A percentile compares a stretch with the other conserved stretches of the same genome.
These are phyloP conservation scores for Vitis hybrid DNA, from an alignment of 177 flowering plant genomes.

Conservation along the genomic window DNA sequence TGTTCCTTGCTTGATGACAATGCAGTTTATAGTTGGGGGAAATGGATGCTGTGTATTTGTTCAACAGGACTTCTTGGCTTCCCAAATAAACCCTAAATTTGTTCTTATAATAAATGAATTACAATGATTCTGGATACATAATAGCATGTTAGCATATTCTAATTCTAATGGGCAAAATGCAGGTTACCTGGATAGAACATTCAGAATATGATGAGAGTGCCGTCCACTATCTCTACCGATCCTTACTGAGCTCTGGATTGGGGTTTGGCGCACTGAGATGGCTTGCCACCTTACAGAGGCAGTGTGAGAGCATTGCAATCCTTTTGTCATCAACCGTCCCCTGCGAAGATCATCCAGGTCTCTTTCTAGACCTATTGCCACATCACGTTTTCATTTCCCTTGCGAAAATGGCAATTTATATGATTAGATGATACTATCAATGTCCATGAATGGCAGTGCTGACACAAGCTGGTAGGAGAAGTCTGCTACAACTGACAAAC, in stretches of 20 bases:
- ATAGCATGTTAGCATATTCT: not conserved
- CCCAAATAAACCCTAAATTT: not conserved
- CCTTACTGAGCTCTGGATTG: slow-evolving; percentile 38
- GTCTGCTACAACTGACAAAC: slow-evolving; percentile 43
- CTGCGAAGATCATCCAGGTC: slow-evolving; percentile 21
- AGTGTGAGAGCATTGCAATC: slow-evolving; percentile 31
- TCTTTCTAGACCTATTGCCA: not conserved
- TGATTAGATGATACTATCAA: no score
- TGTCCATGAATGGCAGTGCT: slow-evolving; percentile 19
- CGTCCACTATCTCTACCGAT: slow-evolving; percentile 37
- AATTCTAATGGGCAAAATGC: slow-evolving; percentile 6
- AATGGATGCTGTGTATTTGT: not conserved
- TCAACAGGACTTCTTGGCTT: not conserved
- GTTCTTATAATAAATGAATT: not conserved
- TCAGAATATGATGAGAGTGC: slow-evolving; percentile 45
- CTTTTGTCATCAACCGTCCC: slow-evolving; percentile 25
- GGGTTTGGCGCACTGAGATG: slow-evolving; percentile 57
- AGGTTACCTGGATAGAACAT: slow-evolving; percentile 68
- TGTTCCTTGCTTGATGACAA: not conserved
- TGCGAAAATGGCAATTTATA: not conserved
- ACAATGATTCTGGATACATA: no score
- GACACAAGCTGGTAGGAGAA: slow-evolving; percentile 28
- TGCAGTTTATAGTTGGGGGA: not conserved
- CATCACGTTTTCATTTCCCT: not conserved
- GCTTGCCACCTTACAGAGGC: slow-evolving; percentile 48